phyloP scores from a whole-genome alignment of 164 flowering plant species.

The Annona cherimola region DNA sequence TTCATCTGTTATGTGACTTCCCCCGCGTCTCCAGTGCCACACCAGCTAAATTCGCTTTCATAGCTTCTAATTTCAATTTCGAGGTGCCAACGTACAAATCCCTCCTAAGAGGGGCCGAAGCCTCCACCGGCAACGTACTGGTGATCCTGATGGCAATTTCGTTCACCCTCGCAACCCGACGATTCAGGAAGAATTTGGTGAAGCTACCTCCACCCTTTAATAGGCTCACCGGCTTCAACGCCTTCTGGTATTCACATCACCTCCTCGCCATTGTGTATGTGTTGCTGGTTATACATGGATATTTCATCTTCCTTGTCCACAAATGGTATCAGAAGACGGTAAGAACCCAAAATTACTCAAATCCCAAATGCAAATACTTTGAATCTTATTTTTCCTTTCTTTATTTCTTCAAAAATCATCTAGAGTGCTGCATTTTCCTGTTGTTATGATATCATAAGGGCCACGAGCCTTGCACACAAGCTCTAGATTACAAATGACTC shows the following conservation, averaged over 20 bases:
- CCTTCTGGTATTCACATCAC: conserved; percentile 98
- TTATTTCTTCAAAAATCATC: too few species aligned
- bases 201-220: conserved; percentile 73
- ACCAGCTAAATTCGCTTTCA: conserved; percentile 40
- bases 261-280: conserved; percentile 67
- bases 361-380: background rate
- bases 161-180: conserved; percentile 63
- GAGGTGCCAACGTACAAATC: conserved; percentile 47
- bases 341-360: conserved; percentile 16
- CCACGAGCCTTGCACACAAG: too few species aligned
- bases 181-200: conserved; percentile 54
- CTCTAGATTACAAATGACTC: too few species aligned
- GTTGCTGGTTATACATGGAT: conserved; percentile 75
- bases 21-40: conserved; percentile 54
- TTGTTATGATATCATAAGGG: too few species aligned
- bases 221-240: conserved; percentile 87
- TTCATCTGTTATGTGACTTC: conserved; percentile 78
- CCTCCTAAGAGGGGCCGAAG: conserved; percentile 52
- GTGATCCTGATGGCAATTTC: conserved; percentile 61
- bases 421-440: too few species aligned
- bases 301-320: conserved; percentile 59
- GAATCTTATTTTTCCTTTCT: background rate
- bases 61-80: conserved; percentile 57
- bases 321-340: conserved; percentile 86
- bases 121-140: conserved; percentile 74